phyloP scores from a whole-genome alignment of 495 filamentous ascomycete species.

The Penicillium goetzii region DNA sequence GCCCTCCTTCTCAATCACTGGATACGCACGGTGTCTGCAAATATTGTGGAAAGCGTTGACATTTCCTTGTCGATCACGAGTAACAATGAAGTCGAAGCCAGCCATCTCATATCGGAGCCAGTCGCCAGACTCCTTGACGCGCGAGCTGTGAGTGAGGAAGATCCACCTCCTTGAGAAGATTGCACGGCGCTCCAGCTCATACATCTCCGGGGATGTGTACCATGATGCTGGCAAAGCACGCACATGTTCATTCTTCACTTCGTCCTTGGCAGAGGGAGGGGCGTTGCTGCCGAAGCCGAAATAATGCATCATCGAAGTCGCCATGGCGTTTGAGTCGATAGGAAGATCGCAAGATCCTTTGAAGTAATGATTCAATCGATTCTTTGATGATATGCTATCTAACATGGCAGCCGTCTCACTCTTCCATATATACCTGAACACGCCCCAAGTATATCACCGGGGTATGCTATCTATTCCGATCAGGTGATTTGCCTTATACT shows the following conservation, averaged over 20 bases:
- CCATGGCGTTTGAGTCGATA: conserved; percentile 16
- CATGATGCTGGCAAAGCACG: conserved; percentile 53
- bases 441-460: background rate
- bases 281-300: conserved; percentile 34
- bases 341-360: background rate
- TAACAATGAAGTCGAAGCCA: conserved; percentile 53
- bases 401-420: background rate
- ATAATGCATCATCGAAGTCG: conserved; percentile 37
- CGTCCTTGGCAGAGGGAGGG: conserved; percentile 19
- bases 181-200: conserved; percentile 53
- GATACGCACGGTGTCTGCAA: conserved; percentile 59
- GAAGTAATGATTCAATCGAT: background rate
- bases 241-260: conserved; percentile 26
- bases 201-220: conserved; percentile 54
- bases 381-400: background rate
- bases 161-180: conserved; percentile 57
- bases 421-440: background rate
- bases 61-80: conserved; percentile 46
- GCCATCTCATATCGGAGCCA: conserved; percentile 53
- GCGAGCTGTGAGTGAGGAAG: conserved; percentile 52
- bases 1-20: conserved; percentile 50
- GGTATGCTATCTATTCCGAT: conserved; percentile 1
- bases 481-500: conserved; percentile 7
- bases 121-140: conserved; percentile 51
- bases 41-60: conserved; percentile 61